phyloP scores from a whole-genome alignment of 2,329 filamentous ascomycete genomes.

The Sphaerostilbella broomeana region DNA sequence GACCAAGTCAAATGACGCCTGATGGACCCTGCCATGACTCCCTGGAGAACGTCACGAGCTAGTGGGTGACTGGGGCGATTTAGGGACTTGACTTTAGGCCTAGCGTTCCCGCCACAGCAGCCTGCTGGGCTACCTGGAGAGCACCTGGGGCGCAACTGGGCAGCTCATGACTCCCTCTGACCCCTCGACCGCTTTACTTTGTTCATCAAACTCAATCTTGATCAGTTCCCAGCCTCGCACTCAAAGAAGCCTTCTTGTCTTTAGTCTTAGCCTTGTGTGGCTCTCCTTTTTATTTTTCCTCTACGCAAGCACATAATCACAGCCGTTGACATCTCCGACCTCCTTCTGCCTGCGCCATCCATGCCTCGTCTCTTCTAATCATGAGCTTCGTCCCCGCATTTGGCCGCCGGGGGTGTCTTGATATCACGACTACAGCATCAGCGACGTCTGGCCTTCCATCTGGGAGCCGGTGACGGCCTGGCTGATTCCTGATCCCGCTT shows the following conservation, averaged over 20 bases:
- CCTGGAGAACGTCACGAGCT: slow-evolving; percentile 13
- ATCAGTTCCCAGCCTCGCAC: slow-evolving; percentile 2
- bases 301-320: not conserved
- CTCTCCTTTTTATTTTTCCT: no score
- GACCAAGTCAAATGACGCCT: slow-evolving; percentile 12
- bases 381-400: slow-evolving; percentile 23
- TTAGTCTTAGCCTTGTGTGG: not conserved
- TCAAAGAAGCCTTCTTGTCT: not conserved
- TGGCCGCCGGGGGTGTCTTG: slow-evolving; percentile 22
- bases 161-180: slow-evolving; percentile 8
- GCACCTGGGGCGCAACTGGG: slow-evolving; percentile 7
- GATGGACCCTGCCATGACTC: slow-evolving; percentile 12
- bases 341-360: slow-evolving; percentile 6
- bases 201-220: not conserved
- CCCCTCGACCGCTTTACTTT: slow-evolving; percentile 10
- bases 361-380: slow-evolving; percentile 14
- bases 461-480: slow-evolving; percentile 12
- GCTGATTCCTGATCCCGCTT: no score
- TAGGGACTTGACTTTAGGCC: slow-evolving; percentile 5
- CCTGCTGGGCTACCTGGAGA: not conserved
- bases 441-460: slow-evolving; percentile 6
- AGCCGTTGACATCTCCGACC: not conserved
- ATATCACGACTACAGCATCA: slow-evolving; percentile 17
- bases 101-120: slow-evolving; percentile 8
- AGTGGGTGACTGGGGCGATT: slow-evolving; percentile 11